Evolutionary conservation across 2,329 filamentous ascomycete genomes (phyloP), one percentile per base, ranked within the genome.

Genomic region (Aspergillus transmontanensis): DNA sequence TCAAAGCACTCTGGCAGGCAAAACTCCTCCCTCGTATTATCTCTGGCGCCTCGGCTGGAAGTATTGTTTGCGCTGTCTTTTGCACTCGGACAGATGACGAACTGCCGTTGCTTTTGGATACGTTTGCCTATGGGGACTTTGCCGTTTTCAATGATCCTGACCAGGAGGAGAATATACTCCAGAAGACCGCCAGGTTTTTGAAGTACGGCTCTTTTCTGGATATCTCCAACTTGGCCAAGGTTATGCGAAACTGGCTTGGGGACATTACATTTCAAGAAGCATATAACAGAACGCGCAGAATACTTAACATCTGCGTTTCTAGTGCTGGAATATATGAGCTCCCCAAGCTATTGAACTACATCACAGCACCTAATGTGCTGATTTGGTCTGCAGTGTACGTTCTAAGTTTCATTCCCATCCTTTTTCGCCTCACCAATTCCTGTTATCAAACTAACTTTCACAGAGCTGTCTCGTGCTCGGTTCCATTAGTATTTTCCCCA

Each of bases 181-280:
- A 87, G 57, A 91, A 93, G 69, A 79, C 92, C 9, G 87, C 87
- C 21, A 85, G 92, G 34, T 83, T 96, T 57, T 79, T 96, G 39
- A 96, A 92, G n/a, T 86, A 91, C 69, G 92, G 93, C 0, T 90
- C 89, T 53, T 90, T 94, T 81, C 92, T 94, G 66, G 93, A 97
- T 72, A 96, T 96, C 70, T 86, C 86, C 28, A 89, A 97, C 75
- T 81, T 97, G 56, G 89, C 87, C 2, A 85, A 89, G 54, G 93
- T 96, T 6, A 95, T 98, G 92, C 87, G 87, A 60, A 84, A 84
- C 36, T 82, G 95, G 72, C 84, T 97, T 9, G 93, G 93, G 43
- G 92, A 97, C 71, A 90, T 97, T 71, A 98, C 94, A 0, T 98
- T 98, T 70, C 92, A 94, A 73, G 94, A 98, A 78, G 93, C 93